Percentiles rank a stretch among this genome's conserved stretches.
Evolutionary conservation across 176 grass and related monocot genomes (phyloP).

Genomic region (Oryza brachyantha): DNA sequence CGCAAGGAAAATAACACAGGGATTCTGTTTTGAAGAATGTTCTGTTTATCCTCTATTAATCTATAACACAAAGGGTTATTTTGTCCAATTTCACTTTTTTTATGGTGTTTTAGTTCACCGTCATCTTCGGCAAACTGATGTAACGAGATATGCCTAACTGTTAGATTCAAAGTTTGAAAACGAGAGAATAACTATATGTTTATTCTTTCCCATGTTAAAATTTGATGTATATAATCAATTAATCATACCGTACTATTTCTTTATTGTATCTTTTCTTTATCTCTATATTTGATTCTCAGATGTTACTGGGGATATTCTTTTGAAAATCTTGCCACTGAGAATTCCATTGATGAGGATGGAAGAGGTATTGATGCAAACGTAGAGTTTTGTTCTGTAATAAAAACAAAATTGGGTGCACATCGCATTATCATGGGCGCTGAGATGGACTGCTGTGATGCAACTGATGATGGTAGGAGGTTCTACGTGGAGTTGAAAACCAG

Average conservation of each 20-base stretch:
- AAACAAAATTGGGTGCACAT: slow-evolving; percentile 97
- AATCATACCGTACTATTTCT: not conserved
- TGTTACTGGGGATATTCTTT: slow-evolving; percentile 99
- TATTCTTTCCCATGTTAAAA: not conserved
- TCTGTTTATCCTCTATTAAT: not conserved
- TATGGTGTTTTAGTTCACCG: slow-evolving; percentile 6
- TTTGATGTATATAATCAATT: slow-evolving; percentile 24
- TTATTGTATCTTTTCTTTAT: slow-evolving; percentile 14
- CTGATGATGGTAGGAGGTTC: slow-evolving; percentile 86
- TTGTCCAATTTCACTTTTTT: slow-evolving; percentile 20
- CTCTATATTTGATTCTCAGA: slow-evolving; percentile 38
- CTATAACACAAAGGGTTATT: not conserved
- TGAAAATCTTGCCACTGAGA: slow-evolving; percentile 96
- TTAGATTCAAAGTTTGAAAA: slow-evolving; percentile 11
- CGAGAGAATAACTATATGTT: not conserved
- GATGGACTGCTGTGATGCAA: slow-evolving; percentile 99
- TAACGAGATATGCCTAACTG: not conserved
- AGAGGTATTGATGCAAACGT: slow-evolving; percentile 97
- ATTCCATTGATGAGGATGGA: slow-evolving; percentile 63
- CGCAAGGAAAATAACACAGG: not conserved
- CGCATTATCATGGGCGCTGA: slow-evolving; percentile 98
- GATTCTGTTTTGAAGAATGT: not conserved
- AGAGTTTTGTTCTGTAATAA: slow-evolving; percentile 95
- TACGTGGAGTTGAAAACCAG: slow-evolving; percentile 98
- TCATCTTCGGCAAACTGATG: not conserved